phyloP scores from a whole-genome alignment of 179 eudicot genomes.

The Vitellaria paradoxa region DNA sequence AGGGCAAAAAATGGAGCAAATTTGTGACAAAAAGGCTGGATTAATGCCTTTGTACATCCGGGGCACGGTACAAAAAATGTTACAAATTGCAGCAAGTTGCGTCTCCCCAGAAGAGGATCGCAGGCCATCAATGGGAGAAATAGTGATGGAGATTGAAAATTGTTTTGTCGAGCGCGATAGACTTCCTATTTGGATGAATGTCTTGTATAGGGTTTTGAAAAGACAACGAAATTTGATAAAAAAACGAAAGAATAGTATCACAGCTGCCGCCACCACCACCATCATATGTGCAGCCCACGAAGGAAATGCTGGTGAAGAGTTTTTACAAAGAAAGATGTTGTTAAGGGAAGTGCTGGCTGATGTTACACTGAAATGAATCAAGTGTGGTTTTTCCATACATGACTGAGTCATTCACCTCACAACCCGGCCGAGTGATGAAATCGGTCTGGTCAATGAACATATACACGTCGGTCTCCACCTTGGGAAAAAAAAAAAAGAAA shows the following conservation, averaged over 20 bases:
- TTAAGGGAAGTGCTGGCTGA: constrained; percentile 45
- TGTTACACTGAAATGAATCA: constrained; percentile 7
- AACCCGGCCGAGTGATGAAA: too few relatives aligned
- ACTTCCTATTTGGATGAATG: constrained; percentile 28
- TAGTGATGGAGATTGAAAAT: constrained; percentile 39
- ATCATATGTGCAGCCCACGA: constrained; percentile 16
- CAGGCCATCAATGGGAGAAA: constrained; percentile 54
- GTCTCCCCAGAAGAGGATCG: constrained; percentile 28
- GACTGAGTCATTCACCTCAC: too few relatives aligned
- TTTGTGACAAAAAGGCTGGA: constrained; percentile 36
- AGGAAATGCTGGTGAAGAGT: constrained; percentile 17
- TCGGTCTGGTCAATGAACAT: too few relatives aligned
- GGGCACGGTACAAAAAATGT: constrained; percentile 22
- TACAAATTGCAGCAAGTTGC: constrained; percentile 48
- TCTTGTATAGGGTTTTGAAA: constrained; percentile 5
- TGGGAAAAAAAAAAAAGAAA: too few relatives aligned
- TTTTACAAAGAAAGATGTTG: constrained; percentile 31
- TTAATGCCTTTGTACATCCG: constrained; percentile 34
- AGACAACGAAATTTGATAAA: constrained; percentile 6
- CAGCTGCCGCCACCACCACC: background rate
- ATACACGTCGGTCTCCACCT: too few relatives aligned
- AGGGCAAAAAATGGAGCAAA: constrained; percentile 14
- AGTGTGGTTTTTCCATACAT: too few relatives aligned
- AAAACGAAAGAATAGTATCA: constrained; percentile 8
- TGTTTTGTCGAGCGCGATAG: constrained; percentile 18